Conservation (phyloP, 345 rosid species). For the Viola odorata region DNA sequence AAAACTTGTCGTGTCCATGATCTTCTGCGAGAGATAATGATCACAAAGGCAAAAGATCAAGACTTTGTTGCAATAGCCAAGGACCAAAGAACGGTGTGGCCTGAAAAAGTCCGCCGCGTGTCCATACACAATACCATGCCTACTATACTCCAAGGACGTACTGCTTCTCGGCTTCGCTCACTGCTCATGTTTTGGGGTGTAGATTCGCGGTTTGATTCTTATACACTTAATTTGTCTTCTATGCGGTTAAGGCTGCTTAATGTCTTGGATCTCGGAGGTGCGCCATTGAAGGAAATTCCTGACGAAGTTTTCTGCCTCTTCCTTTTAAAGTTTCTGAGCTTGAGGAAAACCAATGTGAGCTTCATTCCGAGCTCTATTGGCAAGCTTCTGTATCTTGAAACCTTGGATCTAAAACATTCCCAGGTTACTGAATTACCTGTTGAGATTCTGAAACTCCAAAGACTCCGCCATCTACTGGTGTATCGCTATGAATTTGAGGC, state of each 20-base stretch:
- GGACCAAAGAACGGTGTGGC: neutral
- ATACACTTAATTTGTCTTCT: neutral
- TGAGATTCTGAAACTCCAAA: slow-evolving; percentile 15
- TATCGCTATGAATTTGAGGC: slow-evolving; percentile 9
- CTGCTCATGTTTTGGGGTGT: neutral
- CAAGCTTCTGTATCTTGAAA: slow-evolving; percentile 23
- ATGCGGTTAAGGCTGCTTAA: slow-evolving; percentile 12
- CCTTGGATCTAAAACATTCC: slow-evolving; percentile 21
- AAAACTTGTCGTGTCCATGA: neutral
- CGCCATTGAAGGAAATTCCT: slow-evolving; percentile 20
- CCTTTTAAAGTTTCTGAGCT: slow-evolving; percentile 14
- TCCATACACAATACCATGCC: neutral
- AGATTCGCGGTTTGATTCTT: slow-evolving; percentile 1
- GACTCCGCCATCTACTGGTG: slow-evolving; percentile 17
- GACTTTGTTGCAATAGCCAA: neutral
- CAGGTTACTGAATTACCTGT: slow-evolving; percentile 12
- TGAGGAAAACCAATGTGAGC: slow-evolving; percentile 13
- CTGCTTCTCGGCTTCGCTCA: neutral
- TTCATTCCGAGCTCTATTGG: slow-evolving; percentile 14
- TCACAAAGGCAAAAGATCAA: neutral
- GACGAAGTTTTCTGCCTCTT: slow-evolving; percentile 1
- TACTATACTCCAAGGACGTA: neutral
- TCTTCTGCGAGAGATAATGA: neutral
- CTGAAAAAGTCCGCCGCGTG: slow-evolving; percentile 1
- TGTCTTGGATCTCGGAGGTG: slow-evolving; percentile 14